phyloP scores from a whole-genome alignment of 2,329 filamentous ascomycete genomes.

The Plenodomus biglobosus region DNA sequence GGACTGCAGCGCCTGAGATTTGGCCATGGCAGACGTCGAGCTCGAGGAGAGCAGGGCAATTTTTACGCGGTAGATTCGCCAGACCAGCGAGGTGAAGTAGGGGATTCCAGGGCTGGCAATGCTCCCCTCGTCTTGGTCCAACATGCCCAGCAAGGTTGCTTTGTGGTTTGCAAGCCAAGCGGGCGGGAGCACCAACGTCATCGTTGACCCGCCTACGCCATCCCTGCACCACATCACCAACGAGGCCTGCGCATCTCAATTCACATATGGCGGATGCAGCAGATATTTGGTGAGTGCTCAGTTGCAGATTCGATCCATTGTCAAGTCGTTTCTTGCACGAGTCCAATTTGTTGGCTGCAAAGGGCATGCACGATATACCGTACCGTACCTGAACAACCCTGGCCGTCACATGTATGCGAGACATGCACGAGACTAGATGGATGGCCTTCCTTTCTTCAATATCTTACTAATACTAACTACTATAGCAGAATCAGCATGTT shows the following conservation, averaged over 20 bases:
- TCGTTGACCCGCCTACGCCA: conserved; percentile 18
- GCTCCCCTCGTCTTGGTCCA: conserved; percentile 13
- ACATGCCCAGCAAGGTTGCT: conserved; percentile 32
- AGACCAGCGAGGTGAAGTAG: conserved; percentile 19
- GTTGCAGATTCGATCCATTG: too few species aligned
- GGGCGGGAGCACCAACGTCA: conserved; percentile 32
- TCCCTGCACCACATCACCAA: conserved; percentile 25
- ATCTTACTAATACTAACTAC: too few species aligned
- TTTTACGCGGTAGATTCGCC: conserved; percentile 20
- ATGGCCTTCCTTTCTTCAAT: too few species aligned
- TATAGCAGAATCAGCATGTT: too few species aligned
- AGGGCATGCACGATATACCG: too few species aligned
- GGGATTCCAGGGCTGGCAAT: conserved; percentile 16
- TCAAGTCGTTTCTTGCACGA: too few species aligned
- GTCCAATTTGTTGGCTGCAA: too few species aligned
- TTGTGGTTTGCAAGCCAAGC: conserved; percentile 26
- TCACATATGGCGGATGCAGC: not conserved
- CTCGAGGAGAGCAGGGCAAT: conserved; percentile 22
- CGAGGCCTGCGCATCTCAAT: not conserved
- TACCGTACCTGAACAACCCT: too few species aligned
- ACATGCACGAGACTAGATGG: too few species aligned
- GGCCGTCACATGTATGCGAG: too few species aligned
- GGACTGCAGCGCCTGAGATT: conserved; percentile 47
- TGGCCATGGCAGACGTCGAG: conserved; percentile 35
- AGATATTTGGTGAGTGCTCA: too few species aligned